A percentile compares a stretch with the other conserved stretches of the same genome.
These are phyloP conservation scores for Nemania sp. DNA, from an alignment of 2,329 filamentous ascomycete genomes.

Conservation along the genomic window DNA sequence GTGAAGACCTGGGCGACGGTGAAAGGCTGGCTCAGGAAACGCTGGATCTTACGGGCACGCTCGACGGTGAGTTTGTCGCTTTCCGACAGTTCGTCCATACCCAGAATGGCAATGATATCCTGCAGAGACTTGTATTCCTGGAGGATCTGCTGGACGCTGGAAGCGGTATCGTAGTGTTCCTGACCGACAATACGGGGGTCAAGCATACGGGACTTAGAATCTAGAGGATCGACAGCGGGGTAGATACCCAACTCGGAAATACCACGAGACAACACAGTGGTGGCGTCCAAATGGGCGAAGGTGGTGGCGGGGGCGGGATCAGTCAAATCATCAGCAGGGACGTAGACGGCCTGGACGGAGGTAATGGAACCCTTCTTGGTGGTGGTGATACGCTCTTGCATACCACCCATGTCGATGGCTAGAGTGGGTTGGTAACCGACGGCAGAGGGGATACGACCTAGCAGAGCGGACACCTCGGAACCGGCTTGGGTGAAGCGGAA, in stretches of 20 bases:
- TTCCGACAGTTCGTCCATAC: slow-evolving; percentile 99
- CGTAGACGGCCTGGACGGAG: slow-evolving; percentile 99
- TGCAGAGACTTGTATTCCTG: slow-evolving; percentile 99
- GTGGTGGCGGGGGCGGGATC: slow-evolving; percentile 99
- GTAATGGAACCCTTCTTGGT: slow-evolving; percentile 99
- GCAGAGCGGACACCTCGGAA: slow-evolving; percentile 99
- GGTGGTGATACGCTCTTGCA: slow-evolving; percentile 99
- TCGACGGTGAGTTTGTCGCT: slow-evolving; percentile 99
- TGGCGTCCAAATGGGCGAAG: slow-evolving; percentile 99
- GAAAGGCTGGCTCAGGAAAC: slow-evolving; percentile 99
- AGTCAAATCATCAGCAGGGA: slow-evolving; percentile 99
- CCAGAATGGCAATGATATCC: slow-evolving; percentile 99
- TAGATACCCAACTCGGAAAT: slow-evolving; percentile 99
- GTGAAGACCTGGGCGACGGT: slow-evolving; percentile 84
- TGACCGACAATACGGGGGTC: slow-evolving; percentile 98
- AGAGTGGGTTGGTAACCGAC: slow-evolving; percentile 99
- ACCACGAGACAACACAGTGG: slow-evolving; percentile 99
- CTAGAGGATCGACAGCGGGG: slow-evolving; percentile 98
- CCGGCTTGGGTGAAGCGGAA: slow-evolving; percentile 99
- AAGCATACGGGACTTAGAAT: slow-evolving; percentile 99
- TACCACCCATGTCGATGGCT: slow-evolving; percentile 97
- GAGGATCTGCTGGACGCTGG: slow-evolving; percentile 97
- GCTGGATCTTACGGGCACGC: slow-evolving; percentile 99
- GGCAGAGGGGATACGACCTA: slow-evolving; percentile 99
- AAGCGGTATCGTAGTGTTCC: slow-evolving; percentile 95